Base-by-base conservation (phyloP, 1,139 yeast genomes). In the Diutina siamensis region DNA sequence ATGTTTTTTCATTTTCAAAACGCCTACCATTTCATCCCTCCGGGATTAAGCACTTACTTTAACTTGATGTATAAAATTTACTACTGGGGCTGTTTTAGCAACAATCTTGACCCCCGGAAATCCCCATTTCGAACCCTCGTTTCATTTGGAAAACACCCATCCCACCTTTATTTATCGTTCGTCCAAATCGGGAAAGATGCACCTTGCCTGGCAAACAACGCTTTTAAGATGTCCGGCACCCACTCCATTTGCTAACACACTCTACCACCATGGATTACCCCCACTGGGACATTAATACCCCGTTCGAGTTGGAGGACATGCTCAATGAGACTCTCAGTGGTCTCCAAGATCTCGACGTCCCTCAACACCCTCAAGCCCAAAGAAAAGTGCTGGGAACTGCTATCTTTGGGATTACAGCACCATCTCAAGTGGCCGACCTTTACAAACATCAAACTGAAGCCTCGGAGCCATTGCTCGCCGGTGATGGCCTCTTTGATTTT, bases 321-420 rank as follows among this genome's bases (percentile, higher is more conserved):
- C 32, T 71, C 53, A 69, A 67, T 49, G 72, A 71, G 47, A 67
- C 76, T 0, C 63, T 71, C 46, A 57, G 64, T 2, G 73, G 72
- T 1, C 56, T 71, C 33, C 74, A 70, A 56, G 80, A 74, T 51
- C 63, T 76, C 49, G 80, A 76, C 51, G 78, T 76, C 33, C 77
- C 80, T 1, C 34, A 31, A n/a, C 12, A 31, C 15, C 46, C 44
- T 22, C n/a, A n/a, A 25, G 50, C 17, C 20, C 75, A 70, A 48
- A 56, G 74, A 44, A 67, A 67, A 49, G 58, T 61, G 31, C 75
- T 81, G 60, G 84, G 83, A 8, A 78, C 84, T 1, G 83, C 83
- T 7, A 78, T 78, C 35, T 78, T 78, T 57, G 84, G 84, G 0
- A 78, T 73, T 25, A 15, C 25, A 10, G 34, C 25, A 15, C 35